A percentile compares a stretch with the other conserved stretches of the same genome.
Conservation (phyloP, 2,329 filamentous ascomycete genomes). For the Fusarium foetens region DNA sequence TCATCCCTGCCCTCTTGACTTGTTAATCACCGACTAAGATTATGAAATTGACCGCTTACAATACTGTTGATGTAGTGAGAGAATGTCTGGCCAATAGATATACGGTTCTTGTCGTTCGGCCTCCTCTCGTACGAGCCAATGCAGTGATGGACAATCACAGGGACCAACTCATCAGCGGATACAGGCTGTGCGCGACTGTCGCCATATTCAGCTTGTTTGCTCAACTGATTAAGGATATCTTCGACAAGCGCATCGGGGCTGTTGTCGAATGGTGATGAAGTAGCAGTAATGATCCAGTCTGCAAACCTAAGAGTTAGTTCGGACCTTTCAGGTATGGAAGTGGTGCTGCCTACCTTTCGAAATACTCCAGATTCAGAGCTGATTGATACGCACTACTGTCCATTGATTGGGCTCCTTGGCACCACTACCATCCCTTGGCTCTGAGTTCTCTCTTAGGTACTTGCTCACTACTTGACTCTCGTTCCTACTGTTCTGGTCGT, state of each 20-base stretch:
- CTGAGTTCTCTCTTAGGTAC: background rate
- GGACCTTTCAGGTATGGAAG: too few relatives aligned
- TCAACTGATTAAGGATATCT: background rate
- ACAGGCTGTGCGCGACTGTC: background rate
- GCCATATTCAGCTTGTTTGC: background rate
- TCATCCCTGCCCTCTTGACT: background rate
- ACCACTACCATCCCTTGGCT: rapidly evolving
- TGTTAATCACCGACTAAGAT: background rate
- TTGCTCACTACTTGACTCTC: background rate
- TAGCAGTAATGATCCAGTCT: conserved; percentile 5
- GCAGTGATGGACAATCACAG: background rate
- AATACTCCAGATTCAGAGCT: conserved; percentile 5
- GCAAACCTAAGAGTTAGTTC: too few relatives aligned
- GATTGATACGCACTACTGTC: background rate
- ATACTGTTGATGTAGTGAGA: background rate
- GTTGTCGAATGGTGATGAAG: background rate
- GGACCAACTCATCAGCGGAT: background rate
- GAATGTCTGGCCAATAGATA: background rate
- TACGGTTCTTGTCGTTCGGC: rapidly evolving
- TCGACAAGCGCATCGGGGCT: background rate
- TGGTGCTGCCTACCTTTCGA: background rate
- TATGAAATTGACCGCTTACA: background rate
- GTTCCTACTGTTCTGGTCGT: background rate
- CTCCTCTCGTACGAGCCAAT: background rate
- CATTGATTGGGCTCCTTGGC: background rate